These are phyloP conservation scores for Cladophialophora exuberans DNA, from an alignment of 2,329 filamentous ascomycete species.

Conservation along the genomic window DNA sequence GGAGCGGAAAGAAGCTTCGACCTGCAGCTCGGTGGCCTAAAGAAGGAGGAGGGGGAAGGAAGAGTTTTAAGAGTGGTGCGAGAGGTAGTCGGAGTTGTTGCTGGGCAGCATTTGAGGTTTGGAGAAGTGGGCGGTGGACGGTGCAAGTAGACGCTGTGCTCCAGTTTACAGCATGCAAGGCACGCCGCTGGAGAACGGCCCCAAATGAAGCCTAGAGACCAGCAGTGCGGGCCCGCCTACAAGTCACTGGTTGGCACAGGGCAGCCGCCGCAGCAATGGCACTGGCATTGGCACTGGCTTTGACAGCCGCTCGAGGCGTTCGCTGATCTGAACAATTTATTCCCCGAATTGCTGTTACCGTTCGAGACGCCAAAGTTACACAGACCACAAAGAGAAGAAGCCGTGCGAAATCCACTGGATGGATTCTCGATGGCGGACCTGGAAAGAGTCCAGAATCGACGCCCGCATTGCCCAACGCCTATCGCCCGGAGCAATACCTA, in stretches of 20 bases:
- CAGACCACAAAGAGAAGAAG: slow-evolving; percentile 4
- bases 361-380: slow-evolving; percentile 14
- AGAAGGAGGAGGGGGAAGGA: slow-evolving; percentile 22
- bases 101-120: slow-evolving; percentile 31
- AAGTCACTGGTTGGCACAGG: slow-evolving; percentile 18
- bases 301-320: slow-evolving; percentile 15
- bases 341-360: neutral
- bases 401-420: neutral
- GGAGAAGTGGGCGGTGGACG: slow-evolving; percentile 16
- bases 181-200: slow-evolving; percentile 5
- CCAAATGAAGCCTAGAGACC: slow-evolving; percentile 7
- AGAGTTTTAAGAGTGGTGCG: slow-evolving; percentile 28
- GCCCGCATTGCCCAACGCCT: neutral
- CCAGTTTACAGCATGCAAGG: slow-evolving; percentile 10
- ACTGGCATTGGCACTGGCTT: slow-evolving; percentile 9
- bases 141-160: too few species aligned
- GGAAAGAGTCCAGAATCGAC: neutral
- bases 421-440: too few species aligned
- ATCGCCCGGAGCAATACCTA: neutral
- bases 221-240: slow-evolving; percentile 6
- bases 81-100: slow-evolving; percentile 27
- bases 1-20: slow-evolving; percentile 24
- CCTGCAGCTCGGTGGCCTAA: slow-evolving; percentile 29
- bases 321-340: neutral
- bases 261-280: slow-evolving; percentile 7